Evolutionary conservation across 2,329 filamentous ascomycete genomes (phyloP), one percentile per base, ranked within the genome.

Genomic region (Gaeumannomyces sp.): DNA sequence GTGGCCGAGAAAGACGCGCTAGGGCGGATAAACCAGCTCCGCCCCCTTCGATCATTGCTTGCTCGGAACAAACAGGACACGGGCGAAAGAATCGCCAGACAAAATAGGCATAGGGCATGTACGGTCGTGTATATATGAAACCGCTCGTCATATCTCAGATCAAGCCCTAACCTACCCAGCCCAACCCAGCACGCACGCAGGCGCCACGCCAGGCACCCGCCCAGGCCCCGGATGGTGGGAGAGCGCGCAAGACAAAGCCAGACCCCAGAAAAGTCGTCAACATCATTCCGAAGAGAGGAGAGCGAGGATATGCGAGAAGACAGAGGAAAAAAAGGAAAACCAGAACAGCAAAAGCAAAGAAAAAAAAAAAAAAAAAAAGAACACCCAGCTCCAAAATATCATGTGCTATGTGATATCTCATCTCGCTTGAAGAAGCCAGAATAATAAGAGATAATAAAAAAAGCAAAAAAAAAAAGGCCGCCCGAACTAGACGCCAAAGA

Each of bases 391-490:
- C 13, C 29, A 11, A 4, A 33, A 29, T 60, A n/a, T 60, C 59
- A 53, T 59, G 22, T 27, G 4, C 58, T 59, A 38, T 14, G 35
- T 38, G 5, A 16, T 14, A 38, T 14, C 13, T 14, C 14, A 14
- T 16, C 35, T 16, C 35, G 14, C 35, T 3, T 2, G 14, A 16
- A 38, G 5, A 16, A 38, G 13, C 57, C 35, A 58, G 28, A 58
- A 56, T 67, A 63, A 59, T 57, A 67, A 63, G 38, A 67, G 61
- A 13, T 7, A 13, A 10, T 7, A 2, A 35, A 35, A 8, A 10
- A 35, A 13, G 33, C 35, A 62, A 65, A 59, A 61, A 64, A 64
- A 62, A 64, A 29, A 33, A 38, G 0, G 14, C 22, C 31, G 22
- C 33, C 33, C 33, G 13, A 19, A n/a, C 19, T 6, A 27, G 59